Base-by-base conservation (phyloP, 2,329 filamentous ascomycete species). In the Calonectria fujianensis region DNA sequence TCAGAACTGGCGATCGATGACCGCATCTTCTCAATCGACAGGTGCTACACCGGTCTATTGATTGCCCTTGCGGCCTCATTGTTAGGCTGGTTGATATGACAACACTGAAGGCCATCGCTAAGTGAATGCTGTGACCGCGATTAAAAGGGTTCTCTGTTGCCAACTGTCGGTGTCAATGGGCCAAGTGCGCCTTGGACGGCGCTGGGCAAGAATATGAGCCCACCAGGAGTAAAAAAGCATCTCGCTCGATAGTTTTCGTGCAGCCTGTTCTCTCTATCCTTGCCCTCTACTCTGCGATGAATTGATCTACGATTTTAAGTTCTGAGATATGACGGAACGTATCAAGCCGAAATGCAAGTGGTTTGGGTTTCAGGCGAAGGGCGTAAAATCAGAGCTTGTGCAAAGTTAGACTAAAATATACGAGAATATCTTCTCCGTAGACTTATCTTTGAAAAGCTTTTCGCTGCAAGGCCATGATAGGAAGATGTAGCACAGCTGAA, bases 21-120 rank as follows among this genome's bases (percentile, higher is more conserved):
- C 16, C 18, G 7, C 18, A 10, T n/a, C 41, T 18, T 20, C 41
- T 45, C 41, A 45, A 45, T 45, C 7, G 6, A 9, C 41, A 45
- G 18, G 39, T 8, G 16, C 39, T 41, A 6, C 39, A 41, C 14
- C 2, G 41, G 41, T n/a, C 41, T 45, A 8, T 45, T n/a, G 3
- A 45, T n/a, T 45, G 18, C 2, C 18, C 20, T 45, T 45, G 7
- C 18, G 9, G 7, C 8, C 8, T 7, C 16, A n/a, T n/a, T 45
- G 1, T 7, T 3, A 20, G 41, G 8, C 18, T n/a, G 2, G 2
- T 1, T 18, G 16, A n/a, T 20, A 20, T n/a, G 1, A 3, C 18
- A 20, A 45, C 41, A 45, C 2, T 8, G n/a, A 45, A 9, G 7
- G 8, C 41, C 10, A n/a, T 10, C 7, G 5, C 41, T 8, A 41